Conservation (phyloP, 2,329 filamentous ascomycete genomes). For the Davidsoniella neocaledoniae region DNA sequence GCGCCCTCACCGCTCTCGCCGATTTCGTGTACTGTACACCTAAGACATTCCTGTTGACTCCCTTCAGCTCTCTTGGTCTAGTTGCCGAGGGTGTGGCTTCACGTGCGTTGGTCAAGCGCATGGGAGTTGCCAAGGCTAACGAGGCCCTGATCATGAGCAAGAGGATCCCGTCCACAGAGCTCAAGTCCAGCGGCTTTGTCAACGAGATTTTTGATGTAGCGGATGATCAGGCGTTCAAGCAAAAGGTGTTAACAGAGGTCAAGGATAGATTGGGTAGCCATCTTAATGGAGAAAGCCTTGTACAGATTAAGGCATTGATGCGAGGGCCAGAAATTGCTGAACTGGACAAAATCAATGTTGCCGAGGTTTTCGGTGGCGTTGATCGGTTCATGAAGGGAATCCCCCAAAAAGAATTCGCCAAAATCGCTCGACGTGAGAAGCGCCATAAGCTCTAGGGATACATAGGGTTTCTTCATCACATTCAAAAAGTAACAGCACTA, state of each 20-base stretch:
- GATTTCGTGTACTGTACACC: conserved; percentile 88
- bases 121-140: conserved; percentile 70
- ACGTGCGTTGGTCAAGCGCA: conserved; percentile 57
- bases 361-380: conserved; percentile 74
- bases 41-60: conserved; percentile 70
- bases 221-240: conserved; percentile 52
- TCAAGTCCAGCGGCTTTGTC: conserved; percentile 63
- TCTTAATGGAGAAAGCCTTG: conserved; percentile 60
- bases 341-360: conserved; percentile 60
- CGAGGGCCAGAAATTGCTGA: conserved; percentile 53
- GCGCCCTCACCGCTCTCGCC: conserved; percentile 64
- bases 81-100: conserved; percentile 78
- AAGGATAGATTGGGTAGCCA: conserved; percentile 66
- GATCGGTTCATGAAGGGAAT: conserved; percentile 64
- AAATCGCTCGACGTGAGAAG: conserved; percentile 76
- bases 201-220: conserved; percentile 58
- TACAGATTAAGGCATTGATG: conserved; percentile 74
- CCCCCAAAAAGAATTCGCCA: conserved; percentile 77
- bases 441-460: conserved; percentile 64
- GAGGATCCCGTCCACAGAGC: conserved; percentile 53
- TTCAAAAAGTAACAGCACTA: background rate
- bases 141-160: conserved; percentile 88
- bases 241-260: conserved; percentile 60
- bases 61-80: conserved; percentile 77
- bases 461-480: background rate